These are phyloP conservation scores for Cardiospermum halicacabum DNA, from an alignment of 345 rosid species.

Conservation along the genomic window DNA sequence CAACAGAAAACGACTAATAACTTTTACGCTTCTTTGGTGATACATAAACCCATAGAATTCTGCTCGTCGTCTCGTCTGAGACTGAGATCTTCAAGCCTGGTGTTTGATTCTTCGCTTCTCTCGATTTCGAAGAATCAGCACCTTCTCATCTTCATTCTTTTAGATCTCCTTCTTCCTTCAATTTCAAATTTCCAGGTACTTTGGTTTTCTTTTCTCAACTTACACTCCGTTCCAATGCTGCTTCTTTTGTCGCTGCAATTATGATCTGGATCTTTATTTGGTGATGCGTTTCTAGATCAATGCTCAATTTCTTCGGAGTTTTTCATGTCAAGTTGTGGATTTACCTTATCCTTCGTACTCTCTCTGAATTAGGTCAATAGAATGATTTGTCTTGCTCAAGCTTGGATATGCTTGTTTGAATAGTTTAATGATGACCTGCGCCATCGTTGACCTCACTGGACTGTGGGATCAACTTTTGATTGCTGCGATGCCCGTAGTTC, in stretches of 20 bases:
- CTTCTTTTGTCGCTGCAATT: background rate
- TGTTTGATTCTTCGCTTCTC: conserved; percentile 19
- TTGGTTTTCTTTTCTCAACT: background rate
- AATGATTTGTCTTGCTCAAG: background rate
- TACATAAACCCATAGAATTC: background rate
- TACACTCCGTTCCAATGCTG: background rate
- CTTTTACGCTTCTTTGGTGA: conserved; percentile 10
- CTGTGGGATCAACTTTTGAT: conserved; percentile 3
- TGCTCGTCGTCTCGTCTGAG: background rate
- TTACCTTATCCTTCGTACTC: conserved; percentile 9
- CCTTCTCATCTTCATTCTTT: conserved; percentile 16
- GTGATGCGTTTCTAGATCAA: background rate
- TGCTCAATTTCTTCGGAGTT: background rate
- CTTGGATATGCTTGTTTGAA: background rate
- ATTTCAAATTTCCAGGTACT: background rate
- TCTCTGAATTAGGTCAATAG: background rate
- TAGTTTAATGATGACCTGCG: background rate
- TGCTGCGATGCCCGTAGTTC: no score
- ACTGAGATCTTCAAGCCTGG: conserved; percentile 18
- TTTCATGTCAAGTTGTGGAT: background rate
- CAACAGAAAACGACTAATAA: background rate
- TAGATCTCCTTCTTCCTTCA: background rate
- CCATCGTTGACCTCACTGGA: background rate
- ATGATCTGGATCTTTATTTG: conserved; percentile 1
- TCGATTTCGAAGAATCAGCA: conserved; percentile 18